Evolutionary conservation across 1,284 basidiomycete genomes (phyloP).

Genomic region (Cryptococcus sp.): DNA sequence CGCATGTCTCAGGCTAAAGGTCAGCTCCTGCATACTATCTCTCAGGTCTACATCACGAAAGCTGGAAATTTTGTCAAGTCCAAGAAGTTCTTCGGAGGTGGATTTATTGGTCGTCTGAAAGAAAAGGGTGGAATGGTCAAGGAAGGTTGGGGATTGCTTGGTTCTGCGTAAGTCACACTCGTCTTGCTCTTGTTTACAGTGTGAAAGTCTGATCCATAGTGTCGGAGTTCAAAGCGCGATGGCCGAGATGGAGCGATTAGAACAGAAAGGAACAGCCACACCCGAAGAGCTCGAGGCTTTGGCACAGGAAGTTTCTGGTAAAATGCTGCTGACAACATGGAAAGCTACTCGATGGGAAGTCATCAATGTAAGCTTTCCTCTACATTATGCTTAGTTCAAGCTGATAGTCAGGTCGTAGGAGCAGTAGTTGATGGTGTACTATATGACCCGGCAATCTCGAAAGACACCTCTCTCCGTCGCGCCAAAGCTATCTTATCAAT

Average conservation of each 20-base stretch:
- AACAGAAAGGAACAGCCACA: conserved; percentile 74
- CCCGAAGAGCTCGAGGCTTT: conserved; percentile 80
- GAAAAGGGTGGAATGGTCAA: conserved; percentile 90
- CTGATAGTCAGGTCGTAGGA: conserved; percentile 42
- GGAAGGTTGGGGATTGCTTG: conserved; percentile 89
- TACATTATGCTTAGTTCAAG: not conserved
- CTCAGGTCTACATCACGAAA: conserved; percentile 88
- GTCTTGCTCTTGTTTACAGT: not conserved
- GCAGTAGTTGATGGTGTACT: conserved; percentile 75
- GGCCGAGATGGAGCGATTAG: conserved; percentile 86
- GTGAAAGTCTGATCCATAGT: conserved; percentile 44
- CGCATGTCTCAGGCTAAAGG: conserved; percentile 3
- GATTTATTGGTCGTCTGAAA: conserved; percentile 87
- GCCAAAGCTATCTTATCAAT: conserved; percentile 82
- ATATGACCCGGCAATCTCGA: conserved; percentile 67
- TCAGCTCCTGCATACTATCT: conserved; percentile 77
- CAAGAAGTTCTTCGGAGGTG: conserved; percentile 73
- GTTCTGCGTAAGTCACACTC: conserved; percentile 60
- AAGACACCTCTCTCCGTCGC: conserved; percentile 66
- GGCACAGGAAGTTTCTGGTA: conserved; percentile 92
- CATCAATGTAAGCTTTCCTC: conserved; percentile 58
- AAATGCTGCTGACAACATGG: conserved; percentile 94
- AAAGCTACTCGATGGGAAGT: conserved; percentile 90
- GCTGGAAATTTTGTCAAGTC: conserved; percentile 88
- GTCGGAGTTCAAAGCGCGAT: conserved; percentile 62